phyloP scores from a whole-genome alignment of 1,139 yeast species.

The Lodderomyces margitis region DNA sequence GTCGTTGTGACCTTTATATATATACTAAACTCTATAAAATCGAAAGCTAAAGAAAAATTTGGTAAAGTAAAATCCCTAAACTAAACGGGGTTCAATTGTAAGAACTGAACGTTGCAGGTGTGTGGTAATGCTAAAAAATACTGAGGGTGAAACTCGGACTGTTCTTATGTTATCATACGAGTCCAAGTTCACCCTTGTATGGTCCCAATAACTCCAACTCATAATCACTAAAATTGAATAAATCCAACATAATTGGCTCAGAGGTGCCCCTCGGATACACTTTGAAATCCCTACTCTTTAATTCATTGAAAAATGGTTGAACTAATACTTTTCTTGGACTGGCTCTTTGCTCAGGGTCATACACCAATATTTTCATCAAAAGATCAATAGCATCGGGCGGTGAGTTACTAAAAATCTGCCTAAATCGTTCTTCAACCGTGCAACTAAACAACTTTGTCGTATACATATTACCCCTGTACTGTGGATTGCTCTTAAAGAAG shows the following conservation, averaged over 20 bases:
- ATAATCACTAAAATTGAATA: constrained; percentile 53
- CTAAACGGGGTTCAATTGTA: no score
- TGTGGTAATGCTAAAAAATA: no score
- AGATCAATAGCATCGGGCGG: constrained; percentile 72
- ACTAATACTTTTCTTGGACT: constrained; percentile 66
- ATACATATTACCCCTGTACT: constrained; percentile 71
- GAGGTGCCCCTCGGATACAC: constrained; percentile 55
- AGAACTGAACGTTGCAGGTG: no score
- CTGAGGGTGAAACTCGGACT: no score
- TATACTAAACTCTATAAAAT: background rate
- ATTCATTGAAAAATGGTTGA: constrained; percentile 69
- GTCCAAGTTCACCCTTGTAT: constrained; percentile 31
- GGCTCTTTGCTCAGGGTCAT: constrained; percentile 68
- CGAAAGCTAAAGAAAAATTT: no score
- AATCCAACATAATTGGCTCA: constrained; percentile 41
- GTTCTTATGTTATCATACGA: background rate
- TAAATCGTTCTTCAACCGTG: constrained; percentile 58
- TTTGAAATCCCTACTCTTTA: constrained; percentile 56
- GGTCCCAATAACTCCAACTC: constrained; percentile 52
- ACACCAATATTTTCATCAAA: constrained; percentile 64
- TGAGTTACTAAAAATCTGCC: constrained; percentile 66
- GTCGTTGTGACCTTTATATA: no score
- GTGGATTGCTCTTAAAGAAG: constrained; percentile 70
- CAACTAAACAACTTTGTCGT: constrained; percentile 67
- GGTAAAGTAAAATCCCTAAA: no score